phyloP scores from a whole-genome alignment of 257 asterid species.

The Rubia yunnanensis region DNA sequence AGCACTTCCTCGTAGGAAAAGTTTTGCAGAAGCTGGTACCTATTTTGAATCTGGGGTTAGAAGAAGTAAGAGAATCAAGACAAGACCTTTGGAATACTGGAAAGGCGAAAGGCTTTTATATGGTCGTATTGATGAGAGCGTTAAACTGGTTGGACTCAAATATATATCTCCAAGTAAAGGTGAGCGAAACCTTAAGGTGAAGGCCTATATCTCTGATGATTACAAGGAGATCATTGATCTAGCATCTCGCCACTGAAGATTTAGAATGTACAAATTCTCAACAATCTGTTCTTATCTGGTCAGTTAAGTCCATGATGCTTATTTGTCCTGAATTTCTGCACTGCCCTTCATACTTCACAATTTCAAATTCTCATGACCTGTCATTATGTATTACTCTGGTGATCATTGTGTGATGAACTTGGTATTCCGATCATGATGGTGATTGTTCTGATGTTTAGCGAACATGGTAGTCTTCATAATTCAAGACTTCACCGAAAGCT shows the following conservation, averaged over 20 bases:
- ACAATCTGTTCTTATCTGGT: background rate
- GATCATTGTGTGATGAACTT: background rate
- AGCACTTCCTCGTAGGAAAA: conserved; percentile 35
- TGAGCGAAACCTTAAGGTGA: conserved; percentile 45
- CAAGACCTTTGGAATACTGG: conserved; percentile 86
- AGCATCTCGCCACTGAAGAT: conserved; percentile 32
- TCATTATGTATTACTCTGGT: background rate
- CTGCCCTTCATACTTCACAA: background rate
- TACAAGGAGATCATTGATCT: conserved; percentile 42
- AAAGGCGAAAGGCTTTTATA: conserved; percentile 77
- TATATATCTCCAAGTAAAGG: conserved; percentile 61
- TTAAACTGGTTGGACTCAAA: conserved; percentile 68
- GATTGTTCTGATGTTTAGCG: background rate
- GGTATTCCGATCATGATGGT: background rate
- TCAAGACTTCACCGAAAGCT: background rate
- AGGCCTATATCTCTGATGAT: conserved; percentile 39
- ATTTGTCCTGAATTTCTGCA: background rate
- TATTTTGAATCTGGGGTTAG: conserved; percentile 65
- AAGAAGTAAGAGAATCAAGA: conserved; percentile 76
- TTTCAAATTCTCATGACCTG: background rate
- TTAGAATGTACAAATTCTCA: too few relatives aligned
- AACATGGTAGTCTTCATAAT: background rate
- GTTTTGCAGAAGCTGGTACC: conserved; percentile 82
- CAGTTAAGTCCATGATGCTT: background rate
- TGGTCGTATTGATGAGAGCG: conserved; percentile 51